A percentile compares a stretch with the other conserved stretches of the same genome.
These are phyloP conservation scores for Didymella segeticola DNA, from an alignment of 2,329 filamentous ascomycete species.

Conservation along the genomic window DNA sequence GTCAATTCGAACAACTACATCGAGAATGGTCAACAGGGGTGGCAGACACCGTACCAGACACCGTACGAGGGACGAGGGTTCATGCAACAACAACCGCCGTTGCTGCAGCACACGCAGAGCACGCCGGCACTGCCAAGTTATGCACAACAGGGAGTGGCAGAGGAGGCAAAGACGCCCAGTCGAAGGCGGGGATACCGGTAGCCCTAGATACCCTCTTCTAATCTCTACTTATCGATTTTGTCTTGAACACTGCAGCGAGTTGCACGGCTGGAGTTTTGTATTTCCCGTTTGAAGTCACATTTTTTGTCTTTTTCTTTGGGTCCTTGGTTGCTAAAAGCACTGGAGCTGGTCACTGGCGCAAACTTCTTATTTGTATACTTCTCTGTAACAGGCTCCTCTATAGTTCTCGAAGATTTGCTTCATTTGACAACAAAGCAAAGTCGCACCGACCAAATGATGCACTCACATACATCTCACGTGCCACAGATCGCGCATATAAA, in stretches of 20 bases:
- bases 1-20: conserved; percentile 28
- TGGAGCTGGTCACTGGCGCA: background rate
- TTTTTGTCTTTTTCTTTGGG: background rate
- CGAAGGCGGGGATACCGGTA: conserved; percentile 29
- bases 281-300: background rate
- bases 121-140: conserved; percentile 35
- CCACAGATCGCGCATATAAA: no score
- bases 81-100: conserved; percentile 28
- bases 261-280: background rate
- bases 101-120: conserved; percentile 35
- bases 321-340: background rate
- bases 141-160: conserved; percentile 13
- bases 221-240: background rate
- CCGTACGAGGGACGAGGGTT: conserved; percentile 30
- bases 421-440: no score
- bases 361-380: background rate
- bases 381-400: no score
- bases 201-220: background rate
- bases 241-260: background rate
- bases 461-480: no score
- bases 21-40: conserved; percentile 28
- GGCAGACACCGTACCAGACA: conserved; percentile 34
- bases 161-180: conserved; percentile 25
- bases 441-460: no score
- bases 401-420: no score